A percentile compares a stretch with the other conserved stretches of the same genome.
Conservation (phyloP, 306 rosid genomes). For the Elaeagnus macrophylla region DNA sequence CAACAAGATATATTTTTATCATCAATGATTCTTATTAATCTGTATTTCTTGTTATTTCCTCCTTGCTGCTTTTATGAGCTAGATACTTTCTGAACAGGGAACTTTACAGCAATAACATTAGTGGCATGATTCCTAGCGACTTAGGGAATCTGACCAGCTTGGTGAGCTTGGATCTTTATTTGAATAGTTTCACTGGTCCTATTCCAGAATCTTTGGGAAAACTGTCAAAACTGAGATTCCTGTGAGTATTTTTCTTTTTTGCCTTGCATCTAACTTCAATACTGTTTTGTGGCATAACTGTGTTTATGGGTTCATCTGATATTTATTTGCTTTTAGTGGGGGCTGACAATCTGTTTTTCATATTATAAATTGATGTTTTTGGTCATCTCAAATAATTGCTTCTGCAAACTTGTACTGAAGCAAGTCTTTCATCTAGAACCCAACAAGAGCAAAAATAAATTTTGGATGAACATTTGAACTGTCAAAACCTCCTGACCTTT, state of each 20-base stretch:
- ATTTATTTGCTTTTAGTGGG: neutral
- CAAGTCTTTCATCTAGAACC: too few species aligned
- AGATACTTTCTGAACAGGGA: constrained; percentile 40
- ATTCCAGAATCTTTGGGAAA: constrained; percentile 92
- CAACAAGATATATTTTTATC: too few species aligned
- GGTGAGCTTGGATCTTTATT: constrained; percentile 99
- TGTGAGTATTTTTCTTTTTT: constrained; percentile 51
- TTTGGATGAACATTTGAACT: too few species aligned
- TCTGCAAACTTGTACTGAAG: too few species aligned
- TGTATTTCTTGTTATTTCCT: too few species aligned
- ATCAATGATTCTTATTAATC: too few species aligned
- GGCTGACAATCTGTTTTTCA: too few species aligned
- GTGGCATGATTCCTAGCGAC: constrained; percentile 86
- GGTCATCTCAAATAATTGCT: too few species aligned
- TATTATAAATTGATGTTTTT: too few species aligned
- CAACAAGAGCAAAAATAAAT: too few species aligned
- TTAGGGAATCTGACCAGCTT: constrained; percentile 94
- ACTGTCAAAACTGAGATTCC: constrained; percentile 88
- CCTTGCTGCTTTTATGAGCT: too few species aligned
- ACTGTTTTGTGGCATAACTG: neutral
- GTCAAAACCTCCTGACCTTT: too few species aligned
- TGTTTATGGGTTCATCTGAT: neutral
- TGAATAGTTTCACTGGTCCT: constrained; percentile 72
- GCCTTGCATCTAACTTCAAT: constrained; percentile 4
- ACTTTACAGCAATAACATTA: constrained; percentile 93